These are phyloP conservation scores for Cyclospora cayetanensis DNA, from an alignment of 169 alveolate species.

Conservation along the genomic window DNA sequence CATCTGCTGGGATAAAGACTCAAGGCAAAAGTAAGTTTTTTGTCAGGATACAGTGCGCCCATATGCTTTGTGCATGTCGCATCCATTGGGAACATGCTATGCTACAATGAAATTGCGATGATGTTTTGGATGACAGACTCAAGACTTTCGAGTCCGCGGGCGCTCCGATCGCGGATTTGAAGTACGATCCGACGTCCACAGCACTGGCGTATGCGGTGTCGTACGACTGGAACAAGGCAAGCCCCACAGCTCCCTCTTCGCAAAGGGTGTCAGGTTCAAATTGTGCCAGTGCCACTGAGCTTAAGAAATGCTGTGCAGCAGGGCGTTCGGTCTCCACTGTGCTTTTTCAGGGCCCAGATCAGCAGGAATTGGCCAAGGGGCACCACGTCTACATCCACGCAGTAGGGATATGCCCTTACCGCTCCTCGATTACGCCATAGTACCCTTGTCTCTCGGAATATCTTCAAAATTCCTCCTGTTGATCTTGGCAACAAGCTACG, in stretches of 20 bases:
- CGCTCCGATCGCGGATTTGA: slow-evolving; percentile 65
- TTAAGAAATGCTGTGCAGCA: neutral
- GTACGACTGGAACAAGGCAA: slow-evolving; percentile 73
- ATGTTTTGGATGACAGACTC: neutral
- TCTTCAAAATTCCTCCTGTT: neutral
- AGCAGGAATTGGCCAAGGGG: slow-evolving; percentile 69
- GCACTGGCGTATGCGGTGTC: slow-evolving; percentile 71
- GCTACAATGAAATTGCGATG: neutral
- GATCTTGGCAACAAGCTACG: neutral
- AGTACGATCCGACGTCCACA: slow-evolving; percentile 64
- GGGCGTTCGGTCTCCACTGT: neutral
- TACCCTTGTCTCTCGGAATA: neutral
- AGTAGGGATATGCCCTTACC: slow-evolving; percentile 25
- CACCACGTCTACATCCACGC: slow-evolving; percentile 66
- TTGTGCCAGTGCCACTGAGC: neutral
- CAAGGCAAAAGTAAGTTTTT: slow-evolving; percentile 62
- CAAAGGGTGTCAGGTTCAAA: neutral
- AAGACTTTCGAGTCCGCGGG: slow-evolving; percentile 68
- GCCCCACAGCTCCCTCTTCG: neutral
- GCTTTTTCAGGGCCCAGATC: slow-evolving; percentile 67
- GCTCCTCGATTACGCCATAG: neutral
- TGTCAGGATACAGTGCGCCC: too few relatives aligned
- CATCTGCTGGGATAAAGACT: slow-evolving; percentile 72
- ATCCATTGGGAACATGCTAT: neutral
- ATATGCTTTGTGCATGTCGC: neutral